Base-by-base conservation (phyloP, 2,329 filamentous ascomycete species). In the Alternaria tenuissima region DNA sequence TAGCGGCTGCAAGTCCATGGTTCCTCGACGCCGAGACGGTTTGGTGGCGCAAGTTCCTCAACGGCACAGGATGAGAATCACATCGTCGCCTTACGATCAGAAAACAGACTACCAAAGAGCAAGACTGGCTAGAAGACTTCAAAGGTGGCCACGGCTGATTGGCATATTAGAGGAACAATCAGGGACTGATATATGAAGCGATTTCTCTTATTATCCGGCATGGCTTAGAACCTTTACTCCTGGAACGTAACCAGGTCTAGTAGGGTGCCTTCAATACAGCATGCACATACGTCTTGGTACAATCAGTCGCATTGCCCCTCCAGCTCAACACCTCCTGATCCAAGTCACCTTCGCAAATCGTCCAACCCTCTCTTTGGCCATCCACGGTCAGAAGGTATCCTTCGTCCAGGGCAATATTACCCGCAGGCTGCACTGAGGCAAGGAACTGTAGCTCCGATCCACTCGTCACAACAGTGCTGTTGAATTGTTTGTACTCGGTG, bases 61-160 rank as follows among this genome's bases (percentile, higher is more conserved):
- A 72, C 55, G 66, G 62, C 18, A 58, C 63, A 90, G 60, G 91
- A 92, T 41, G 38, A 41, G 11, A 5, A 36, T 36, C 6, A 36
- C 6, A 16, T 36, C 2, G 32, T 36, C 12, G 12, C 12, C 4
- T 16, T 36, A 7, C 16, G 32, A 36, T 36, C 14, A 16, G 32
- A 12, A 36, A 6, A 36, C 28, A 30, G 2, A 11, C 28, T 11
- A 11, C 28, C 28, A 11, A 30, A 11, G 9, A 30, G 28, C 28
- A 30, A 30, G 8, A 30, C 8, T 30, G 28, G 28, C 9, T 22
- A 22, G 22, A 22, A 22, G 39, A 41, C 39, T 41, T 41, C 5
- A 5, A 7, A 6, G 5, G 3, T 3, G 18, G 5, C 18, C 39
- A 22, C 1, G 39, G 11, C 2, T 14, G 38, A 14, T 22, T 41